Conservation (phyloP, 306 rosid genomes). For the Malus sylvestris region DNA sequence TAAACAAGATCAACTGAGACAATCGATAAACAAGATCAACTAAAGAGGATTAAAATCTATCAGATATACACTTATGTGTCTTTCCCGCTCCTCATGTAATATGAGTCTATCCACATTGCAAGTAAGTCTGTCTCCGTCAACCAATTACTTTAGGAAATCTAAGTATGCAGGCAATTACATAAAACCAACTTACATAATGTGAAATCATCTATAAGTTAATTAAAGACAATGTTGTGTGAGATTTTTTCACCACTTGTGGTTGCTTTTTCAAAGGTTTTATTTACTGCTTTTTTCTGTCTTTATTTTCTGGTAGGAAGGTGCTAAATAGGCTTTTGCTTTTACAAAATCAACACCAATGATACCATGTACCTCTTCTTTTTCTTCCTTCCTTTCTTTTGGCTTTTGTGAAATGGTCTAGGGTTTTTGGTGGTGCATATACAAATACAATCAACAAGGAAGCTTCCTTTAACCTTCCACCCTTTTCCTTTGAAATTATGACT, state of each 20-base stretch:
- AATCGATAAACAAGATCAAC: not conserved
- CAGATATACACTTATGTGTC: no score
- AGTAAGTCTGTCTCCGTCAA: not conserved
- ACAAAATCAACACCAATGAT: slow-evolving; percentile 20
- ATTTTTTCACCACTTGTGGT: not conserved
- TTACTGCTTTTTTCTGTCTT: slow-evolving; percentile 3
- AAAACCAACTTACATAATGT: not conserved
- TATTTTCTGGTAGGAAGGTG: slow-evolving; percentile 5
- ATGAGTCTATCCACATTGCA: no score
- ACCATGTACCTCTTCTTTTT: not conserved
- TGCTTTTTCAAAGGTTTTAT: not conserved
- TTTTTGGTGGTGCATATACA: not conserved
- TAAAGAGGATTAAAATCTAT: no score
- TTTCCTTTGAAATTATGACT: not conserved
- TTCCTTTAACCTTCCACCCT: not conserved
- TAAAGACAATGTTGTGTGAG: not conserved
- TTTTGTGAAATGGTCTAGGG: not conserved
- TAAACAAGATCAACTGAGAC: not conserved
- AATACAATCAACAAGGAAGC: not conserved
- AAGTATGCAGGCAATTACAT: not conserved
- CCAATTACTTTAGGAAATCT: no score
- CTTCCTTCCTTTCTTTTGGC: not conserved
- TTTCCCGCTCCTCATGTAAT: no score
- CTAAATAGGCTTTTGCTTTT: slow-evolving; percentile 35
- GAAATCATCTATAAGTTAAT: not conserved